Percentiles rank a stretch among this genome's conserved stretches.
These are phyloP conservation scores for Fusarium globosum DNA, from an alignment of 2,329 filamentous ascomycete genomes.

Conservation along the genomic window DNA sequence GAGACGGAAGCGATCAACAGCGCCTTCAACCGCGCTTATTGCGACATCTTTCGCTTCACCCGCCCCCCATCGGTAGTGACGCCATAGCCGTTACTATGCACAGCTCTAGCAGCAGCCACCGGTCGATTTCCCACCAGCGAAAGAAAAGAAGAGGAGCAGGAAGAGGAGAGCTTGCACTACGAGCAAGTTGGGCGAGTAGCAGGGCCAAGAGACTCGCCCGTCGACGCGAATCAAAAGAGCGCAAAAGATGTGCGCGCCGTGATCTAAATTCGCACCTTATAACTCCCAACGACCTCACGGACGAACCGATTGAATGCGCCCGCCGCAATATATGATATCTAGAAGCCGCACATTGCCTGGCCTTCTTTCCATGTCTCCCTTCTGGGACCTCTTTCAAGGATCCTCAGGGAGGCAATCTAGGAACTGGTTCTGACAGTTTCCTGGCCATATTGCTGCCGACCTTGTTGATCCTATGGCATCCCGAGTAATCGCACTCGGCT, in stretches of 20 bases:
- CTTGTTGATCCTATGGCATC: rapidly evolving
- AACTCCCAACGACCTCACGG: not conserved
- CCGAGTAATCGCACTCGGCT: not conserved
- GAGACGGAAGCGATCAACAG: not conserved
- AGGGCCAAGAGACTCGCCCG: not conserved
- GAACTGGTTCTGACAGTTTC: not conserved
- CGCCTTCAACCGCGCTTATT: not conserved
- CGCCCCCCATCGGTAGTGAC: not conserved
- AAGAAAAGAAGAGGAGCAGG: not conserved
- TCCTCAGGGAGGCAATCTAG: not conserved
- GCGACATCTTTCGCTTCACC: not conserved
- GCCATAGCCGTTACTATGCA: not conserved
- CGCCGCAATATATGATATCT: not conserved
- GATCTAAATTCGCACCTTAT: rapidly evolving
- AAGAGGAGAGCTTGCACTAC: not conserved
- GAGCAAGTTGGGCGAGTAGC: not conserved
- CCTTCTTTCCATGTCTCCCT: not conserved
- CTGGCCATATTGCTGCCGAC: not conserved
- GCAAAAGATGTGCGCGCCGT: not conserved
- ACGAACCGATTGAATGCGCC: not conserved
- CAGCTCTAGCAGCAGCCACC: not conserved
- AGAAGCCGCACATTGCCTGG: not conserved
- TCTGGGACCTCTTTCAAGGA: too few relatives aligned
- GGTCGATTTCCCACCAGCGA: not conserved
- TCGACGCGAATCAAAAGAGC: not conserved